phyloP scores from a whole-genome alignment of 129 eudicot genomes.

The Artemisia tridentata region DNA sequence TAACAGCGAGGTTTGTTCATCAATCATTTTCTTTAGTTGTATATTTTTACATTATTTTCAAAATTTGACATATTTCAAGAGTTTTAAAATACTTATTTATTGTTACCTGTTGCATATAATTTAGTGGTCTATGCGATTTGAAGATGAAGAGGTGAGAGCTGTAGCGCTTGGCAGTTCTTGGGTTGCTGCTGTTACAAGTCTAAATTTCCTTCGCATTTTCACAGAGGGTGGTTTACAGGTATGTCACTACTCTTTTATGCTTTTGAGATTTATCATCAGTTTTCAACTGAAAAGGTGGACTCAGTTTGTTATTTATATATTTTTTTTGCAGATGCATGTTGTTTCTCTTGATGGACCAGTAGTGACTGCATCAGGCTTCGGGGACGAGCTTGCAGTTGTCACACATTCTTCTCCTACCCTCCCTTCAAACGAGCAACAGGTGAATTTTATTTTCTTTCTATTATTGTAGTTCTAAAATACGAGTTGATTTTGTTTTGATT shows the following conservation, averaged over 20 bases:
- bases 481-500: too few species aligned
- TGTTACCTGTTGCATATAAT: slow-evolving; percentile 19
- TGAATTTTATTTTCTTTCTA: too few species aligned
- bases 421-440: slow-evolving; percentile 61
- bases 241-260: neutral
- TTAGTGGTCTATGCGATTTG: slow-evolving; percentile 97
- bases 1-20: slow-evolving; percentile 79
- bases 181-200: slow-evolving; percentile 94
- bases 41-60: neutral
- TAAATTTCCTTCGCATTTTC: slow-evolving; percentile 82
- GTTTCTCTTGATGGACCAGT: slow-evolving; percentile 97
- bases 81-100: neutral
- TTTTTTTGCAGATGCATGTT: slow-evolving; percentile 51
- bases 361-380: slow-evolving; percentile 82
- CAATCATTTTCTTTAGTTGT: neutral
- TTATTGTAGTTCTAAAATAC: too few species aligned
- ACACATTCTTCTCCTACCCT: slow-evolving; percentile 79
- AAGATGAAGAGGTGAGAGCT: slow-evolving; percentile 93
- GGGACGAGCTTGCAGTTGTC: slow-evolving; percentile 89
- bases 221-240: slow-evolving; percentile 98
- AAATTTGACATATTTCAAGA: neutral
- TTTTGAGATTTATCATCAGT: too few species aligned
- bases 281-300: too few species aligned
- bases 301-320: neutral
- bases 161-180: slow-evolving; percentile 86